Conservation (phyloP, 2,329 filamentous ascomycete genomes). For the Chaetoscypha palmicola region DNA sequence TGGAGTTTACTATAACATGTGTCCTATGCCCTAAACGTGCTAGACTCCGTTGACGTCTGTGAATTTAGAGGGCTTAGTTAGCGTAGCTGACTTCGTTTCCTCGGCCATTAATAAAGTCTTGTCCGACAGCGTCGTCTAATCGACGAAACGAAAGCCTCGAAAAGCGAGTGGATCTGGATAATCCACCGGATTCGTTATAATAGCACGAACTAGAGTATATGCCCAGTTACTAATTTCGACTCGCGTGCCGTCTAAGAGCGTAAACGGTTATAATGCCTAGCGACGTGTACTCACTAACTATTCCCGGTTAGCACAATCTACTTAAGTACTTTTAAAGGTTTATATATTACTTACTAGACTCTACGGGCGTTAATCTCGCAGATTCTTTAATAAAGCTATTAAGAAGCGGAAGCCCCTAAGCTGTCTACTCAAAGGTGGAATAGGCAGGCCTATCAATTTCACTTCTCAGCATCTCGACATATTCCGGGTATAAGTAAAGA, state of each 20-base stretch:
- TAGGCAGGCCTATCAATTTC: constrained; percentile 21
- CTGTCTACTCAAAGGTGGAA: constrained; percentile 16
- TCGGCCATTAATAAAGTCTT: neutral
- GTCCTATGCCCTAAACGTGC: constrained; percentile 2
- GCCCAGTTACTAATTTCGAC: constrained; percentile 1
- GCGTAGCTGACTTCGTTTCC: too few species aligned
- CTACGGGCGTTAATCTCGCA: constrained; percentile 19
- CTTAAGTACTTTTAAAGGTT: neutral
- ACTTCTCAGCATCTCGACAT: constrained; percentile 20
- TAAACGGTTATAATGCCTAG: constrained; percentile 1
- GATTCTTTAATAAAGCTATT: constrained; percentile 30
- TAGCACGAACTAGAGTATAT: neutral
- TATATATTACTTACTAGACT: constrained; percentile 3
- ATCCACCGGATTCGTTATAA: neutral
- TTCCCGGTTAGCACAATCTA: neutral
- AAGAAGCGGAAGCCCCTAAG: constrained; percentile 26
- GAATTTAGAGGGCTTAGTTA: neutral
- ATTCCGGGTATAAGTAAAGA: constrained; percentile 13
- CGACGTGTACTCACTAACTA: constrained; percentile 1
- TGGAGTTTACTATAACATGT: neutral
- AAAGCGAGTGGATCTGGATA: neutral
- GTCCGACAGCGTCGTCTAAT: neutral
- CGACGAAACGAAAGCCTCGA: constrained; percentile 1
- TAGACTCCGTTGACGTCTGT: neutral
- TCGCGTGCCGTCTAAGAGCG: neutral